Base-by-base conservation (phyloP, 2,329 filamentous ascomycete species). In the Ambrosiella xylebori region DNA sequence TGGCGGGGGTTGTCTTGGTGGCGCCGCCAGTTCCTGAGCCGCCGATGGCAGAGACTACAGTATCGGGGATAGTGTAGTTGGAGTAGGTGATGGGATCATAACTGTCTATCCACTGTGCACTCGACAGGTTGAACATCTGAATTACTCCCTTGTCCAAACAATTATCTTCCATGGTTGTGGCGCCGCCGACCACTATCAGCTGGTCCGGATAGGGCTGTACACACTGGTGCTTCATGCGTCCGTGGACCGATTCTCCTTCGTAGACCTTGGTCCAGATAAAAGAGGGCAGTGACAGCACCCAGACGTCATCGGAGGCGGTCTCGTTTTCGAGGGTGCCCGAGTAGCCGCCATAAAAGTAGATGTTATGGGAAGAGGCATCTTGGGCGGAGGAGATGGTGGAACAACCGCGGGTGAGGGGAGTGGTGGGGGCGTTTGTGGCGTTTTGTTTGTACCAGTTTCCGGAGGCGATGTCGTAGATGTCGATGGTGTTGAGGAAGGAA, bases 281-380 rank as follows among this genome's bases (percentile, higher is more conserved):
- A 0, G 83, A 84, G 0, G 88, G 88, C 5, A 94, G 71, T 0
- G 86, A 87, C 11, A 93, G 72, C 19, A 89, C 83, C 86, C 86
- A 93, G 67, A 91, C 84, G 52, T 87, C 85, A 61, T 88, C 81
- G 57, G 68, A 74, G 62, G 74, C 78, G 13, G 67, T 61, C 0
- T 69, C 60, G 0, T 50, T 56, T 0, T 60, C 36, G 58, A 75
- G 59, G 7, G 9, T n/a, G 3, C 27, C 35, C 59, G 80, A 70
- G 65, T 85, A 90, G 0, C 88, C 88, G 13, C 86, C 88, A 64
- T 88, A 93, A 71, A 87, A 88, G 72, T 91, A 90, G 54, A 94
- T 82, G 66, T 90, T 89, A 68, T 84, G 86, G 60, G 83, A 88
- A 9, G 84, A 86, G 39, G 74, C 75, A 65, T 89, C 86, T 50